Evolutionary conservation across 495 filamentous ascomycete species (phyloP), one percentile per base, ranked within the genome.

Genomic region (Hyaloscypha hepaticicola): DNA sequence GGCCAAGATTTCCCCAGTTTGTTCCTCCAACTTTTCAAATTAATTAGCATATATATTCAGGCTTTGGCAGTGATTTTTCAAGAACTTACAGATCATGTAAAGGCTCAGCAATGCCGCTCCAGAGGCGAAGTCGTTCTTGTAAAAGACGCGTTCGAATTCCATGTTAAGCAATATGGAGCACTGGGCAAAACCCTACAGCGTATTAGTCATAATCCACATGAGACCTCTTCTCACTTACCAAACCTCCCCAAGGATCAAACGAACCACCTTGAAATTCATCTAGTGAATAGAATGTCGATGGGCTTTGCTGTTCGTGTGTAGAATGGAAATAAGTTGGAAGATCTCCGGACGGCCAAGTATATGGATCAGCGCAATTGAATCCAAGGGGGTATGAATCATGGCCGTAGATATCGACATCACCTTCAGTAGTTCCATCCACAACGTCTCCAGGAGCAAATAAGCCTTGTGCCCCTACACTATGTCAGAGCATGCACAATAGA

Each of bases 1-100:
- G 82, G 0, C 90, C 90, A 29, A 93, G 73, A 68, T 93, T 93
- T 14, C 90, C 91, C 91, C 90, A 94, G 73, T 94, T 95, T 1
- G 77, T 61, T 56, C 77, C 78, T 34, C 73, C 72, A 52, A 78
- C 74, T 27, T 61, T 72, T 8, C 71, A 45, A 33, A 25, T 45
- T 45, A 33, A 25, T 45, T 45, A 41, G 64, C 48, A 38, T 33
- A 41, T 27, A 25, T 50, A 34, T 72, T 70, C 5, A 22, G 72
- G 62, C 53, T 58, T 60, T 7, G n/a, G 14, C 19, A 1, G 61
- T 57, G 22, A 27, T 19, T 25, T 19, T 25, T 33, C 14, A 8
- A 5, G 19, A 61, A 59, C 66, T 49, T 61, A 68, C 75, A 60
- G 70, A 85, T 85, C 89, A 92, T 92, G 72, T 92, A 90, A 21